Conservation (phyloP, 2,329 filamentous ascomycete genomes). For the Ascocoryne sarcoides region DNA sequence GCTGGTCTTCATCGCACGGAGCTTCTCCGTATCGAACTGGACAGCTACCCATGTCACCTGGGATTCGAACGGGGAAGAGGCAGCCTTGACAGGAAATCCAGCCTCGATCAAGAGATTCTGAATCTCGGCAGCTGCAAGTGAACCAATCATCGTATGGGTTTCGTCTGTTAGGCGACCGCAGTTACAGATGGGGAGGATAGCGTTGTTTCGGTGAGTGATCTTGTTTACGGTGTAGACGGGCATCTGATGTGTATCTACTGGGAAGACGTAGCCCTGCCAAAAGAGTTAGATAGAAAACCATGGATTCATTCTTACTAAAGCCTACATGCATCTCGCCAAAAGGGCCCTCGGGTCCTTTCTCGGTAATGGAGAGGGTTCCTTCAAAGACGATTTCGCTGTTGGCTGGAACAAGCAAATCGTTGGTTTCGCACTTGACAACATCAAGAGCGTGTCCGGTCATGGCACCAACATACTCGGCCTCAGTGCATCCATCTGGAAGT, state of each 20-base stretch:
- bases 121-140: constrained; percentile 37
- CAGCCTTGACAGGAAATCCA: constrained; percentile 36
- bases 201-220: constrained; percentile 39
- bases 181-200: constrained; percentile 39
- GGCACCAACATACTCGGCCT: constrained; percentile 40
- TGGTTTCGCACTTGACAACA: constrained; percentile 44
- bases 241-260: constrained; percentile 31
- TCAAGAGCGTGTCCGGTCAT: constrained; percentile 37
- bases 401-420: constrained; percentile 39
- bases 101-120: constrained; percentile 29
- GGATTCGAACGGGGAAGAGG: constrained; percentile 36
- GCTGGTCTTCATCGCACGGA: constrained; percentile 45
- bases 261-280: constrained; percentile 37
- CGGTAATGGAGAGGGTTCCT: constrained; percentile 36
- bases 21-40: constrained; percentile 47
- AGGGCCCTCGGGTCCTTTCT: constrained; percentile 37
- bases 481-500: constrained; percentile 39
- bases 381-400: constrained; percentile 43
- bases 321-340: constrained; percentile 42
- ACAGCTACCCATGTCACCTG: constrained; percentile 42
- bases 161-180: constrained; percentile 38
- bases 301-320: no score
- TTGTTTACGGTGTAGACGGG: constrained; percentile 36
- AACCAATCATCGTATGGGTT: constrained; percentile 33
- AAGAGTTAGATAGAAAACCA: no score